Percentiles rank a stretch among this genome's conserved stretches.
Evolutionary conservation across 2,329 filamentous ascomycete genomes (phyloP).

Genomic region (Aspergillus tanneri): DNA sequence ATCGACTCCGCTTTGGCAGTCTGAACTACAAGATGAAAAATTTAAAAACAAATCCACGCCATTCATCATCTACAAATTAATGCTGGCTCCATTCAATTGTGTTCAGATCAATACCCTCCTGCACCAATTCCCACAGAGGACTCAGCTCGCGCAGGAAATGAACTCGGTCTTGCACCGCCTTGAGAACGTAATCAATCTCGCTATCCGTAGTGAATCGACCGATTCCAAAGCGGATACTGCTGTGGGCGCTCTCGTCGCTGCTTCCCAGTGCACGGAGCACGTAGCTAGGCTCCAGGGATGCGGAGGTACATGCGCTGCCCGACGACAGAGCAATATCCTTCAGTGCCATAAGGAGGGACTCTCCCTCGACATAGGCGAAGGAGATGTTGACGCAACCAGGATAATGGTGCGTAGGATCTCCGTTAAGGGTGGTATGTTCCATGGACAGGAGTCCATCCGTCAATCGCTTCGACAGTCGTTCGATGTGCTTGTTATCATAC

Average conservation of each 20-base stretch:
- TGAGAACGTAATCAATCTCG: constrained; percentile 96
- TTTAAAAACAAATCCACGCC: not conserved
- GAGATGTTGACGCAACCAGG: constrained; percentile 98
- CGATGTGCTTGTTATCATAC: constrained; percentile 90
- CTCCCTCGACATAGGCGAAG: constrained; percentile 96
- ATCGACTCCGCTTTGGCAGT: not conserved
- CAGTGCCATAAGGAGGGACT: constrained; percentile 95
- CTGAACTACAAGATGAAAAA: constrained; percentile 14
- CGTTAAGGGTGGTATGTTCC: constrained; percentile 91
- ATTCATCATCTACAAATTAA: constrained; percentile 9
- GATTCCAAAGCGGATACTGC: constrained; percentile 96
- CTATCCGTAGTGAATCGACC: constrained; percentile 92
- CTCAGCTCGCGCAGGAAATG: constrained; percentile 91
- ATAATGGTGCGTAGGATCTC: constrained; percentile 79
- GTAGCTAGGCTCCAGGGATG: constrained; percentile 93
- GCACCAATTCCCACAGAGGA: constrained; percentile 94
- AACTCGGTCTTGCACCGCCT: constrained; percentile 87
- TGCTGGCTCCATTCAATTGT: constrained; percentile 99
- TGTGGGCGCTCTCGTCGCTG: constrained; percentile 96
- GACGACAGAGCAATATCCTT: constrained; percentile 98
- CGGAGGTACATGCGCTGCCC: constrained; percentile 94
- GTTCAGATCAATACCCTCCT: constrained; percentile 92
- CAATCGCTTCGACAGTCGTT: constrained; percentile 77
- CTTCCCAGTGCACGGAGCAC: constrained; percentile 90
- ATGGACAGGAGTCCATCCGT: constrained; percentile 78